A percentile compares a stretch with the other conserved stretches of the same genome.
phyloP scores from a whole-genome alignment of 106 monocot genomes.

The Dendrobium officinale region DNA sequence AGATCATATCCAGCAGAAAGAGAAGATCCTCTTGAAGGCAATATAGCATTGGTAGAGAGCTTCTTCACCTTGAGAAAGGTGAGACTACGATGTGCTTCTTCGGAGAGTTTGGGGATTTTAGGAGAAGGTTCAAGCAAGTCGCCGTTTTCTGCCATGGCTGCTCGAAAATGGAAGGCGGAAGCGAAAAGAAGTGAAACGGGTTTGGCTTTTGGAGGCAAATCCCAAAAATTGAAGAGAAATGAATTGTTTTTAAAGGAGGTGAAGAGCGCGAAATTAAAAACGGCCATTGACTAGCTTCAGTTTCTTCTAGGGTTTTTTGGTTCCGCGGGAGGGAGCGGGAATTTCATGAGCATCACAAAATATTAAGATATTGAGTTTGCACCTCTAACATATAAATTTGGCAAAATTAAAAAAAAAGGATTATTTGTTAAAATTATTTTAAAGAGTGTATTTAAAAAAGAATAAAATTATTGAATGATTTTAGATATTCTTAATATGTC shows the following conservation, averaged over 20 bases:
- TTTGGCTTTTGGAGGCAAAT: neutral
- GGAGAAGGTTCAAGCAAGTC: slow-evolving; percentile 23
- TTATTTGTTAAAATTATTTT: no score
- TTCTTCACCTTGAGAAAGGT: slow-evolving; percentile 48
- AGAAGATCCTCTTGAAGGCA: slow-evolving; percentile 51
- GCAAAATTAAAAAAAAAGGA: no score
- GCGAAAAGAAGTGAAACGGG: neutral
- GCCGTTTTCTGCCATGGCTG: neutral
- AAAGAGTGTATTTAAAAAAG: no score
- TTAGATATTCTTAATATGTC: no score
- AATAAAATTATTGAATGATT: no score
- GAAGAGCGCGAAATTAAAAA: neutral
- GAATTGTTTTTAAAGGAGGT: neutral
- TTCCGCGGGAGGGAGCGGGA: no score
- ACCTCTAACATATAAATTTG: no score
- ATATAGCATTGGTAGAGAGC: slow-evolving; percentile 54
- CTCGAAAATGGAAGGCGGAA: neutral
- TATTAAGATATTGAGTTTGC: no score
- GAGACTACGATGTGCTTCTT: neutral
- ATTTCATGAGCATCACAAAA: no score
- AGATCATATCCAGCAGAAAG: slow-evolving; percentile 84
- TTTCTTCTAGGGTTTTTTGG: no score
- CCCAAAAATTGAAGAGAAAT: no score
- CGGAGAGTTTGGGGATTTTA: slow-evolving; percentile 34
- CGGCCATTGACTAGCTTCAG: neutral